phyloP scores from a whole-genome alignment of 208 protist species.

The Leptomonas pyrrhocoris region DNA sequence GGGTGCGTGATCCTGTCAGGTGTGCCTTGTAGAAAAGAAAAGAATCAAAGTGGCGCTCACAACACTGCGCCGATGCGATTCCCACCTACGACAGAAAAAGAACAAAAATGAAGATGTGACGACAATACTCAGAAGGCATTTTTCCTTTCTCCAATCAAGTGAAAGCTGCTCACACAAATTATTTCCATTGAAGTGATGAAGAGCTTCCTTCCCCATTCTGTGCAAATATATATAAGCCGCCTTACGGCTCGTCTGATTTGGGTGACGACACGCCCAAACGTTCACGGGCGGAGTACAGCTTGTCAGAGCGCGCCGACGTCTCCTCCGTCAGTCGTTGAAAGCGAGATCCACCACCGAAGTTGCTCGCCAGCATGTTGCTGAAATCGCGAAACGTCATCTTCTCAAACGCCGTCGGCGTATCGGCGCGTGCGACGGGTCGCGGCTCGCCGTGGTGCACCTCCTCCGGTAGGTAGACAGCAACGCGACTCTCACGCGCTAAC shows the following conservation, averaged over 20 bases:
- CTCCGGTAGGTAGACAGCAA: conserved; percentile 60
- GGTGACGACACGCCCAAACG: conserved; percentile 15
- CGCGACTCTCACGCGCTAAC: conserved; percentile 45
- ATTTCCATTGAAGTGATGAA: no score
- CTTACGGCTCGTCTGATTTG: conserved; percentile 14
- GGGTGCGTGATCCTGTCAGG: no score
- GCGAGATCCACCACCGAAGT: conserved; percentile 83
- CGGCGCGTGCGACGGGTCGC: conserved; percentile 3
- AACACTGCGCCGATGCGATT: no score
- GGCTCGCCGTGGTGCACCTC: conserved; percentile 39
- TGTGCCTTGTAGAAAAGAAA: no score
- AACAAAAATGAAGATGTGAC: no score
- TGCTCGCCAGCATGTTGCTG: conserved; percentile 55
- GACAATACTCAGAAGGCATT: no score
- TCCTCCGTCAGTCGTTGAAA: conserved; percentile 81
- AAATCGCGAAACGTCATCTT: conserved; percentile 70
- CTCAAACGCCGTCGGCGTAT: conserved; percentile 35
- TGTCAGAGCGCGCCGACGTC: conserved; percentile 50
- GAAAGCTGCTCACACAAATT: no score
- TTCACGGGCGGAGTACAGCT: conserved; percentile 42
- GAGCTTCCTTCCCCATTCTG: no score
- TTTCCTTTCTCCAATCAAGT: no score
- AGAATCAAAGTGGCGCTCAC: no score
- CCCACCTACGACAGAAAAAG: no score
- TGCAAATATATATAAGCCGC: no score